Conservation (phyloP, 2,329 filamentous ascomycete genomes). For the Xylariaceae sp. region DNA sequence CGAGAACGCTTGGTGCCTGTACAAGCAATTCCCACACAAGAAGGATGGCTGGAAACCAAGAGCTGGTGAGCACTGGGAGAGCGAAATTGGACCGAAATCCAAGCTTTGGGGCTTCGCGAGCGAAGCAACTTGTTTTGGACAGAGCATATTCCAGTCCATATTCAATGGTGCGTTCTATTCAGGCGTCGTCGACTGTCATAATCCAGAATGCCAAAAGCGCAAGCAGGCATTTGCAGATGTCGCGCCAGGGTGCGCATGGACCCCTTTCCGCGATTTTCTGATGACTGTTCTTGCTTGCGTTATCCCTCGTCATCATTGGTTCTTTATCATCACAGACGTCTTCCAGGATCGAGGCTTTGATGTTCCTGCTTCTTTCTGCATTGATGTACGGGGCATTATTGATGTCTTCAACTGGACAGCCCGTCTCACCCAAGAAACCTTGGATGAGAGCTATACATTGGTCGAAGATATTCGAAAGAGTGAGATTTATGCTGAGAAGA, state of each 20-base stretch:
- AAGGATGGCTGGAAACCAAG: not conserved
- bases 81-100: not conserved
- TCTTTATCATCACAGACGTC: not conserved
- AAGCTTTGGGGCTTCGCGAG: not conserved
- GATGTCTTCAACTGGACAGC: slow-evolving; percentile 1
- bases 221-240: not conserved
- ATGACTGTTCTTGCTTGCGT: slow-evolving; percentile 2
- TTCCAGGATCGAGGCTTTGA: not conserved
- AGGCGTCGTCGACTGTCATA: not conserved
- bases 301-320: not conserved
- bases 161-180: slow-evolving; percentile 1
- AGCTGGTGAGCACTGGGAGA: not conserved
- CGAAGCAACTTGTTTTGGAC: not conserved
- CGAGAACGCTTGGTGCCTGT: not conserved
- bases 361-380: not conserved
- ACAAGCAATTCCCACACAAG: not conserved
- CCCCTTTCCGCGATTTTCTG: slow-evolving; percentile 1
- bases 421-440: not conserved
- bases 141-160: not conserved
- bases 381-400: slow-evolving; percentile 1
- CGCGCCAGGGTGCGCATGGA: slow-evolving; percentile 1
- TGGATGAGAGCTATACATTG: slow-evolving; percentile 1
- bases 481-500: slow-evolving; percentile 2
- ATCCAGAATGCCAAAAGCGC: slow-evolving; percentile 1
- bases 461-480: slow-evolving; percentile 1